Evolutionary conservation across 1,284 basidiomycete genomes (phyloP).

Genomic region (Rhodotorula sp.): DNA sequence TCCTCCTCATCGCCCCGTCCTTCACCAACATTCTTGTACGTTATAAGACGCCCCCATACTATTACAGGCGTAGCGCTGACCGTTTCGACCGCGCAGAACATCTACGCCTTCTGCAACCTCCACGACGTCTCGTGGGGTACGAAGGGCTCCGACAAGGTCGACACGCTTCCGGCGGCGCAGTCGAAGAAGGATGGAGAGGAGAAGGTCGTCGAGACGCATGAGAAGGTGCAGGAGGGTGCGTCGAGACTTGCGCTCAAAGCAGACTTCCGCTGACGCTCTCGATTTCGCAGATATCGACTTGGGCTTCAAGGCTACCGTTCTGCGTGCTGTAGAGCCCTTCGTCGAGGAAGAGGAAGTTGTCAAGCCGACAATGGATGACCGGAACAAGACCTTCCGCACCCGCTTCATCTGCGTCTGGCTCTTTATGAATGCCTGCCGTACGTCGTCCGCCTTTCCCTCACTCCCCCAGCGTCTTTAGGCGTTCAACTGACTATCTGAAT

Average conservation of each 20-base stretch:
- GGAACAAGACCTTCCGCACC: conserved; percentile 92
- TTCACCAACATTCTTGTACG: conserved; percentile 62
- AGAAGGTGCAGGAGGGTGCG: conserved; percentile 61
- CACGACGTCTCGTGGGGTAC: conserved; percentile 90
- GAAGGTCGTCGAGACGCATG: conserved; percentile 69
- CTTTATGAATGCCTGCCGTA: conserved; percentile 64
- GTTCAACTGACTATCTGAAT: not conserved
- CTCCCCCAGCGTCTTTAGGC: not conserved
- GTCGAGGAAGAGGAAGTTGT: conserved; percentile 67
- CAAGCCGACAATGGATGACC: conserved; percentile 77
- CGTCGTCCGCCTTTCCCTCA: not conserved
- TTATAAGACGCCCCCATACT: conserved; percentile 45
- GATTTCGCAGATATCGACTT: conserved; percentile 82
- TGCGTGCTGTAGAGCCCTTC: conserved; percentile 81
- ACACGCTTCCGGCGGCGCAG: conserved; percentile 83
- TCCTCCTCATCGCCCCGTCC: conserved; percentile 55
- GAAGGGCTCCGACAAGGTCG: conserved; percentile 92
- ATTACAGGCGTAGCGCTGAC: too few relatives aligned
- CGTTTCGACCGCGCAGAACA: conserved; percentile 53
- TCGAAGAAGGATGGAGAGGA: conserved; percentile 71
- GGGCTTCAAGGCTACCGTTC: conserved; percentile 91
- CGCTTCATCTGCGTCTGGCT: conserved; percentile 62
- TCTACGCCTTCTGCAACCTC: conserved; percentile 93
- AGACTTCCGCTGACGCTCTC: not conserved
- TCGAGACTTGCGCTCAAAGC: not conserved